Evolutionary conservation across 768 basidiomycete species (phyloP), one percentile per base, ranked within the genome.

Genomic region (Mycena chlorophos): DNA sequence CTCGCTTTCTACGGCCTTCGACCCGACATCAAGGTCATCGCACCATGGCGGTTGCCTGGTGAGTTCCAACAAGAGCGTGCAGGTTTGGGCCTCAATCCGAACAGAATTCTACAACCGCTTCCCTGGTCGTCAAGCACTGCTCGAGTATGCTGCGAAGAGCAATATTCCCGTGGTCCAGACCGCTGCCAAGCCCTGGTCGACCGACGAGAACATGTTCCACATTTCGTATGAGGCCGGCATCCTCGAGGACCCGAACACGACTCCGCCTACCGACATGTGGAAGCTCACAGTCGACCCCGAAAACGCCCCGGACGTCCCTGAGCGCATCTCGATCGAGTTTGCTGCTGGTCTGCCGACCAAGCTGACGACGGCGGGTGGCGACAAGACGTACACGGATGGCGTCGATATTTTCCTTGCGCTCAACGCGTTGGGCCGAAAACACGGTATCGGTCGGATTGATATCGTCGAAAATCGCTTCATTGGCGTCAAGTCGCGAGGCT

Each of bases 391-490:
- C 77, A 93, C 92, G n/a, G 95, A 98, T 71, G 74, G 86, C 20
- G 97, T 99, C 51, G 94, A 97, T 8, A 88, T 99, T 68, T 98
- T 98, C 86, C 73, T 89, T 61, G 81, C 79, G 4, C 85, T 99
- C 66, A 99, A 99, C 77, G 78, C 89, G 1, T 86, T 98, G 57
- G 97, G 89, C 30, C 82, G 96, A 62, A 92, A 91, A 69, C 96
- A 99, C 73, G 97, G 95, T 62, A 83, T 99, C 60, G 96, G 97
- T 26, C 86, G 97, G 56, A 90, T 98, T 75, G 97, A 99, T 71
- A 98, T 99, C 66, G 97, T 99, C 68, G 96, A 99, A 78, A 99
- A 99, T 79, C 84, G 97, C 51, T 99, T 97, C 78, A 98, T 98
- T 70, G 97, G 97, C 54, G 97, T 99, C 69, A 99, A 98, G 75